phyloP scores from a whole-genome alignment of 768 basidiomycete genomes.

The Lyophyllum shimeji region DNA sequence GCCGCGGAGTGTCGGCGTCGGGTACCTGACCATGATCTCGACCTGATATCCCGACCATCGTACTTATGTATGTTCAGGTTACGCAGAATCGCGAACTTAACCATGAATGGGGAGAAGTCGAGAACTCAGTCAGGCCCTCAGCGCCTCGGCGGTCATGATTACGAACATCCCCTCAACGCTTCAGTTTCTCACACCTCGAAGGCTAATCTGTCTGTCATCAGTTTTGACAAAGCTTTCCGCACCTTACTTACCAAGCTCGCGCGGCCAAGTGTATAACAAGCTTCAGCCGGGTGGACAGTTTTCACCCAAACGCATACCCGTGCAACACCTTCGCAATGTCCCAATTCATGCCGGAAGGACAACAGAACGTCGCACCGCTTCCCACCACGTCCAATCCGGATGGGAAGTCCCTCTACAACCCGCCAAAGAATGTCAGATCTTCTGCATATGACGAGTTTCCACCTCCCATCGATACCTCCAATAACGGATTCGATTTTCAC shows the following conservation, averaged over 20 bases:
- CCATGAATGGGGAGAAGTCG: too few species aligned
- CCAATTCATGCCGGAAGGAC: slow-evolving; percentile 36
- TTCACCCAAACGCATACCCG: too few species aligned
- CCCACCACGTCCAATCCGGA: slow-evolving; percentile 48
- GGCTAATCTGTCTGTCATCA: slow-evolving; percentile 9
- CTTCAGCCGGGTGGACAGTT: not conserved
- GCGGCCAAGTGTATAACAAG: not conserved
- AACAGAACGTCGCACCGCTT: slow-evolving; percentile 39
- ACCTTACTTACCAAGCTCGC: slow-evolving; percentile 5
- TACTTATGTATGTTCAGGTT: too few species aligned
- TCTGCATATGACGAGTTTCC: slow-evolving; percentile 55
- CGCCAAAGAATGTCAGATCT: slow-evolving; percentile 41
- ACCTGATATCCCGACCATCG: too few species aligned
- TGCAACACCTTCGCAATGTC: slow-evolving; percentile 8
- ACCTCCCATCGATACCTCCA: slow-evolving; percentile 47
- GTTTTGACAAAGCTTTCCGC: not conserved
- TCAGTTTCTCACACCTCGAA: too few species aligned
- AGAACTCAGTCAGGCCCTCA: not conserved
- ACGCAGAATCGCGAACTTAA: too few species aligned
- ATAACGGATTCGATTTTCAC: slow-evolving; percentile 75
- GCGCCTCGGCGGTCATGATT: too few species aligned
- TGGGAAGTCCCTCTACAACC: slow-evolving; percentile 56
- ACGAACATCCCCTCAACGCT: too few species aligned
- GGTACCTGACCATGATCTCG: too few species aligned
- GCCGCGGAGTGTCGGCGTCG: not conserved